Base-by-base conservation (phyloP, 2,329 filamentous ascomycete species). In the Ascocoryne sarcoides region DNA sequence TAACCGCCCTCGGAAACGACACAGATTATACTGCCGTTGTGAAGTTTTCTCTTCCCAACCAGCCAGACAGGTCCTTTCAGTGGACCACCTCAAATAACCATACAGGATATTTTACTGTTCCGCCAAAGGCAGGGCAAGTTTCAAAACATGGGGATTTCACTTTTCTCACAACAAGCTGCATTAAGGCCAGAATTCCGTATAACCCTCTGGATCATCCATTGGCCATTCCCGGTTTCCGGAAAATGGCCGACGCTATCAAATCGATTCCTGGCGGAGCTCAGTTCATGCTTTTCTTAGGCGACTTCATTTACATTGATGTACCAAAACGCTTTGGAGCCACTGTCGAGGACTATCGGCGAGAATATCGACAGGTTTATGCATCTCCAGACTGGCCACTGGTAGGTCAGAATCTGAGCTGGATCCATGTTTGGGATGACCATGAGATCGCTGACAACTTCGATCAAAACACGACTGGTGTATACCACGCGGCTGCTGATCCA, bases 391-490 rank as follows among this genome's bases (percentile, higher is more conserved):
- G 92, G 92, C 69, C 75, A 1, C 67, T 77, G 0, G 79, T 84
- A 9, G 78, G 78, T 1, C 71, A 82, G 51, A 80, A 87, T 40
- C 68, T 96, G n/a, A 93, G 89, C 53, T 98, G 92, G 92, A 86
- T 96, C 32, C 92, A 98, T 57, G 89, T 94, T 2, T 75, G 95
- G 10, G 92, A 98, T 57, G 92, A 98, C 59, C 92, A 98, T 56
- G 92, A 98, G 59, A 95, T 98, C 46, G 75, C 76, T 4, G 96
- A 98, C 53, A 92, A 96, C 63, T 96, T 89, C 88, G 79, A 82
- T 44, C 70, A 74, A 14, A 92, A 90, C 58, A 82, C 76, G 10
- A 88, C 85, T 0, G 84, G 85, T 4, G 75, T 94, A 0, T 95
- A 87, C 26, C 30, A 44, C 16, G 47, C 52, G 41, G 52, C 54